Evolutionary conservation across 2,329 filamentous ascomycete genomes (phyloP).

Genomic region (Colletotrichum chlorophyti): DNA sequence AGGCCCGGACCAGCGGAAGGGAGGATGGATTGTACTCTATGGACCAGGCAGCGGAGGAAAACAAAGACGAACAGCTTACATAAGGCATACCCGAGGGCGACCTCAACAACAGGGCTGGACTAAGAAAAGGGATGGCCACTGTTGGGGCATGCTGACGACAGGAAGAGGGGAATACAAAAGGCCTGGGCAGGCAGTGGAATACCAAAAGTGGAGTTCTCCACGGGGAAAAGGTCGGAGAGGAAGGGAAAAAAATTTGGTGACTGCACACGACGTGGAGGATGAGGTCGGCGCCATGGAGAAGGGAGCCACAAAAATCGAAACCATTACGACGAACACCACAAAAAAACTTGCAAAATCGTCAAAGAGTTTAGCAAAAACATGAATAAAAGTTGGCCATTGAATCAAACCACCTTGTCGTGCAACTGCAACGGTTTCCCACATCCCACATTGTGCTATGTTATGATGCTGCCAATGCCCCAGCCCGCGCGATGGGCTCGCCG

Average conservation of each 20-base stretch:
- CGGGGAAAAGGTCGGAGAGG: conserved; percentile 8
- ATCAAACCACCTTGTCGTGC: conserved; percentile 1
- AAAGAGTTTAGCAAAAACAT: conserved; percentile 26
- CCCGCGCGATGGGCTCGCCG: too few species aligned
- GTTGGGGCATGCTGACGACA: conserved; percentile 16
- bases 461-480: too few species aligned
- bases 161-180: neutral
- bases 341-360: conserved; percentile 27
- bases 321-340: conserved; percentile 5
- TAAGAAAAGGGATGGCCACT: neutral
- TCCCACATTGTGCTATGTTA: neutral
- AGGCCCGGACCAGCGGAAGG: neutral
- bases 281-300: neutral
- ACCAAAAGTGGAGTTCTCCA: conserved; percentile 22
- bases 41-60: neutral
- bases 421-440: neutral
- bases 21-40: conserved; percentile 26
- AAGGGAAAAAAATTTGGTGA: conserved; percentile 22
- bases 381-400: conserved; percentile 29
- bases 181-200: neutral
- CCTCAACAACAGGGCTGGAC: conserved; percentile 18
- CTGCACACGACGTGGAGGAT: neutral
- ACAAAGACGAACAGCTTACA: conserved; percentile 13
- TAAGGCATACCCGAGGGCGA: conserved; percentile 28
- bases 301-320: conserved; percentile 5